Evolutionary conservation across 179 eudicot species (phyloP).

Genomic region (Nepenthes alata): DNA sequence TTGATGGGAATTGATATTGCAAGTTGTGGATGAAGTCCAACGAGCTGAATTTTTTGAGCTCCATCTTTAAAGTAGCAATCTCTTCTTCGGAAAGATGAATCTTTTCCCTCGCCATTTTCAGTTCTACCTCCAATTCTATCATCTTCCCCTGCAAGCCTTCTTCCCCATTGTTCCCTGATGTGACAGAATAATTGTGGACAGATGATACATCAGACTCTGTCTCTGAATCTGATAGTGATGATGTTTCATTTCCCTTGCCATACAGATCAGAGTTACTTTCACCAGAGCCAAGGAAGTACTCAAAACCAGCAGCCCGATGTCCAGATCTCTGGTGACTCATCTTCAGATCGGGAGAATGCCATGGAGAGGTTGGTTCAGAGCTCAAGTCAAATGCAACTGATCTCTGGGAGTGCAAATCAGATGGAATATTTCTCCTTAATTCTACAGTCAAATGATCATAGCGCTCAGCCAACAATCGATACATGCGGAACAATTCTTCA

Average conservation of each 20-base stretch:
- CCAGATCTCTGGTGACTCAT: slow-evolving; percentile 38
- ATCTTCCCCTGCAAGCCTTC: slow-evolving; percentile 38
- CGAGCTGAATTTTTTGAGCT: slow-evolving; percentile 31
- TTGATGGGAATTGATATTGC: slow-evolving; percentile 19
- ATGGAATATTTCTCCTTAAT: slow-evolving; percentile 41
- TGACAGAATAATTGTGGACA: slow-evolving; percentile 37
- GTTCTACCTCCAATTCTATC: slow-evolving; percentile 38
- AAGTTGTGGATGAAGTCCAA: slow-evolving; percentile 11
- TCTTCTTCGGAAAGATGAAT: slow-evolving; percentile 46
- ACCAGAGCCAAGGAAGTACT: slow-evolving; percentile 60
- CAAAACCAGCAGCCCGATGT: slow-evolving; percentile 89
- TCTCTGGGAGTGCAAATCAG: slow-evolving; percentile 66
- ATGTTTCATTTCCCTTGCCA: slow-evolving; percentile 54
- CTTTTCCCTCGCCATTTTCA: slow-evolving; percentile 37
- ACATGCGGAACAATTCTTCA: slow-evolving; percentile 29
- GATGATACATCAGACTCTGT: slow-evolving; percentile 86
- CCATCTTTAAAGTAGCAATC: slow-evolving; percentile 38
- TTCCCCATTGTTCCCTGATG: slow-evolving; percentile 31
- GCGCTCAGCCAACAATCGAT: slow-evolving; percentile 30
- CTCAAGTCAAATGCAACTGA: slow-evolving; percentile 46
- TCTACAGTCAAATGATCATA: slow-evolving; percentile 50
- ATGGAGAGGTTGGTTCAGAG: slow-evolving; percentile 36
- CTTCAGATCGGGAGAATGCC: slow-evolving; percentile 39
- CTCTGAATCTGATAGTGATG: slow-evolving; percentile 66
- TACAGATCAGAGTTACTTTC: slow-evolving; percentile 45